Evolutionary conservation across 1,284 basidiomycete species (phyloP), one percentile per base, ranked within the genome.

Genomic region (Singerocomus inundabilis): DNA sequence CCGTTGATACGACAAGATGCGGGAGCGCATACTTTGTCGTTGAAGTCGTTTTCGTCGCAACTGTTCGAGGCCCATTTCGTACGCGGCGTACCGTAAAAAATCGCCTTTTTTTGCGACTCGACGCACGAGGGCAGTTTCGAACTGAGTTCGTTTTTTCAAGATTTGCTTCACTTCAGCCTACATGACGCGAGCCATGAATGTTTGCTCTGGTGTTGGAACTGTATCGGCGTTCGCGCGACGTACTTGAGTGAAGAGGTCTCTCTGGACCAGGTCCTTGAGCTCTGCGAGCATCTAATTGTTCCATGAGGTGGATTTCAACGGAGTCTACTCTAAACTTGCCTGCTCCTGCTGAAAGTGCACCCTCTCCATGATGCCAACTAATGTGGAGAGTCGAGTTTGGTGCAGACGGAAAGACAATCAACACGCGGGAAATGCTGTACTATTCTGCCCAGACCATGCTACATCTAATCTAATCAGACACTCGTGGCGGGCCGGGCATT

Each of bases 301-400:
- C 59, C 29, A 46, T 52, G 46, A 63, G 60, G 48, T 48, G 15
- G 44, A 10, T 34, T 28, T 53, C 34, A 41, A 7, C 26, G 28
- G 38, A 11, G 10, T 1, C 5, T 35, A 16, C 29, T 5, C 7
- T 39, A 34, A 15, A 58, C 72, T 48, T 51, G 77, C 84, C 76
- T 93, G 86, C 84, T 97, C 94, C 68, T 96, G 90, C 72, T 95
- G 86, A 62, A 91, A 96, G 60, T 96, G 91, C 1, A 97, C 93
- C 57, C 93, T 82, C 78, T 97, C 93, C 93, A 96, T 96, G 44
- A 34, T 71, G 63, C 48, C 28, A 10, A 31, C 15, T 2, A 16
- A 30, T 32, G 44, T 33, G 26, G 31, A 28, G 28, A 33, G 29
- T 18, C 33, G 33, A 37, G 42, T 21, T 26, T 33, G 32, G 16